Evolutionary conservation across 179 eudicot genomes (phyloP).

Genomic region (Spergularia azorica): DNA sequence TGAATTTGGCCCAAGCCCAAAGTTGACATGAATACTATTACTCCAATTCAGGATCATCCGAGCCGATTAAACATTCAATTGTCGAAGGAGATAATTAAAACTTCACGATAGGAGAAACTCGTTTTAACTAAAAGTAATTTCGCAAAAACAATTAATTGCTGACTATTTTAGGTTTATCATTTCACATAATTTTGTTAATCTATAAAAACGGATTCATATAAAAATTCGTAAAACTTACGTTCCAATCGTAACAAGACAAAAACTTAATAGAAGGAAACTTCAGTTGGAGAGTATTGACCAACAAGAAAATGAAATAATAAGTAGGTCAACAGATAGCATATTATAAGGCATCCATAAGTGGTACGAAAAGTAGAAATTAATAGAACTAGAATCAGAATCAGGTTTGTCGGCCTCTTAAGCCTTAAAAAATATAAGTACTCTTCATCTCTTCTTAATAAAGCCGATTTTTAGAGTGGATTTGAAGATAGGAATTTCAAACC

Average conservation of each 20-base stretch:
- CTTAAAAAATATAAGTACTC: conserved; percentile 25
- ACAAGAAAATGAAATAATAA: neutral
- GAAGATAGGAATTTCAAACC: conserved; percentile 49
- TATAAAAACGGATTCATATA: no score
- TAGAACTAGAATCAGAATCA: conserved; percentile 42
- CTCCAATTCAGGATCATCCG: no score
- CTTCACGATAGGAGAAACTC: no score
- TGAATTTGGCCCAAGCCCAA: no score
- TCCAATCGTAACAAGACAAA: neutral
- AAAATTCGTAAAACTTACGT: no score
- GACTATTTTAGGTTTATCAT: no score
- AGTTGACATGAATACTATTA: no score
- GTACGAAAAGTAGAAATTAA: conserved; percentile 16
- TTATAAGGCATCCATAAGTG: conserved; percentile 25
- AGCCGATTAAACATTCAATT: no score
- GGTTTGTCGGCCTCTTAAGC: conserved; percentile 53
- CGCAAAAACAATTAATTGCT: no score
- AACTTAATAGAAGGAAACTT: neutral
- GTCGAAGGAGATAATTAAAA: no score
- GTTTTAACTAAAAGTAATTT: no score
- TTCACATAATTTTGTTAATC: no score
- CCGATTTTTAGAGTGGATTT: conserved; percentile 43
- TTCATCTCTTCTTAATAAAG: conserved; percentile 18
- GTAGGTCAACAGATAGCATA: neutral
- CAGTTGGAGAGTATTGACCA: conserved; percentile 15